These are phyloP conservation scores for Jacaranda copaia DNA, from an alignment of 257 asterid species.

Conservation along the genomic window DNA sequence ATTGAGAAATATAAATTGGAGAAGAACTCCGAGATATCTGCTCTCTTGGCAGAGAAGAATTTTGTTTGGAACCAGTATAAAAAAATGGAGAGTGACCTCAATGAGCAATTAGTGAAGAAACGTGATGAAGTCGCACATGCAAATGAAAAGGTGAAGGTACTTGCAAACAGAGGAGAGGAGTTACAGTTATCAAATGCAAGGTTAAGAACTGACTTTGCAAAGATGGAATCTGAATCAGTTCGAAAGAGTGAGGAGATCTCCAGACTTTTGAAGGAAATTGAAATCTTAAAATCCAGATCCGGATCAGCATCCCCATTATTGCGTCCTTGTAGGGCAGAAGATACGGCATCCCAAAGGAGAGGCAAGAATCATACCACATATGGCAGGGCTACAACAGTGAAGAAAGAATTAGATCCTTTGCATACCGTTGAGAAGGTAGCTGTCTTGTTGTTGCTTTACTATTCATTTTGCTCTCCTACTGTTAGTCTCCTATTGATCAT, in stretches of 20 bases:
- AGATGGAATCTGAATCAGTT: slow-evolving; percentile 56
- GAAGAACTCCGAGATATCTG: slow-evolving; percentile 58
- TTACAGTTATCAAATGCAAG: slow-evolving; percentile 52
- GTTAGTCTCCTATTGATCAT: slow-evolving; percentile 4
- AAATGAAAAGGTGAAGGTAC: slow-evolving; percentile 56
- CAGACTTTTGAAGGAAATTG: slow-evolving; percentile 57
- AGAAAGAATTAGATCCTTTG: slow-evolving; percentile 49
- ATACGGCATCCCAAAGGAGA: slow-evolving; percentile 34
- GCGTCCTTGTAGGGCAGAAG: slow-evolving; percentile 46
- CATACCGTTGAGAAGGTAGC: slow-evolving; percentile 55
- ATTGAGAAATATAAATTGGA: slow-evolving; percentile 52
- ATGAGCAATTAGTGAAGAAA: slow-evolving; percentile 51
- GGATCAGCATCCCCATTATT: slow-evolving; percentile 49
- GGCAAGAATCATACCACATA: slow-evolving; percentile 36
- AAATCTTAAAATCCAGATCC: slow-evolving; percentile 50
- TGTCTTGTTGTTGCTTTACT: slow-evolving; percentile 10
- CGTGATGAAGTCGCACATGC: slow-evolving; percentile 58
- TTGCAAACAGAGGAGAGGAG: slow-evolving; percentile 56
- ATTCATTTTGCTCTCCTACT: not conserved
- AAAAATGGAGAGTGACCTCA: slow-evolving; percentile 62
- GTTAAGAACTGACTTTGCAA: slow-evolving; percentile 48
- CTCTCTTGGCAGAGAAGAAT: slow-evolving; percentile 69
- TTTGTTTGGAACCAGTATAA: slow-evolving; percentile 83
- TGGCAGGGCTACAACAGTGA: slow-evolving; percentile 37
- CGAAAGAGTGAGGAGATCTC: slow-evolving; percentile 60